Evolutionary conservation across 2,329 filamentous ascomycete species (phyloP).

Genomic region (Xylariaceae sp.): DNA sequence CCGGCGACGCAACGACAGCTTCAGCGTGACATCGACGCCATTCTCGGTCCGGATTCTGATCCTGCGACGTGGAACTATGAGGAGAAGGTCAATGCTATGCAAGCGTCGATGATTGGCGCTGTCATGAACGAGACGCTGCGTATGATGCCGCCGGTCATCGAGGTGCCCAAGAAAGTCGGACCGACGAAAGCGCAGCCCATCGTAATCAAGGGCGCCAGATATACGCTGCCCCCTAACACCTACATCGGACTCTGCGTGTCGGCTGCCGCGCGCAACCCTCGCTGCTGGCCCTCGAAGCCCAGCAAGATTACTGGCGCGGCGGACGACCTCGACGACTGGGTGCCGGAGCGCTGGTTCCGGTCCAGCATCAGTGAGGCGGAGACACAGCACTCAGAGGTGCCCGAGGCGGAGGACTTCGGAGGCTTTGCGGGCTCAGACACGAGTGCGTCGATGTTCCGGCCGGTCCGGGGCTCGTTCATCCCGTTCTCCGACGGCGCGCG

Average conservation of each 20-base stretch:
- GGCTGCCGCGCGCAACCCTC: slow-evolving; percentile 61
- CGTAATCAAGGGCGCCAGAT: slow-evolving; percentile 46
- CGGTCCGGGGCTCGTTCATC: slow-evolving; percentile 48
- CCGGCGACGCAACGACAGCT: slow-evolving; percentile 58
- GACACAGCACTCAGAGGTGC: not conserved
- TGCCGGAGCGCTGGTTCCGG: slow-evolving; percentile 55
- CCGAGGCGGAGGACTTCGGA: slow-evolving; percentile 45
- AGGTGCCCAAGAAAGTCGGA: slow-evolving; percentile 62
- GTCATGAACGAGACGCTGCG: slow-evolving; percentile 74
- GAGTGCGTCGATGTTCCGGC: slow-evolving; percentile 55
- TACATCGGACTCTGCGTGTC: slow-evolving; percentile 52
- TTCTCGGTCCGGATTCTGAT: slow-evolving; percentile 51
- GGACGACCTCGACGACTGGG: slow-evolving; percentile 49
- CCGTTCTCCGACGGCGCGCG: slow-evolving; percentile 54
- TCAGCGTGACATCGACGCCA: slow-evolving; percentile 62
- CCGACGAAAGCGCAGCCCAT: slow-evolving; percentile 50
- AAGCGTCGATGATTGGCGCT: slow-evolving; percentile 65
- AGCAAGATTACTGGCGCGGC: slow-evolving; percentile 28
- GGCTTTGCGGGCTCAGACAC: slow-evolving; percentile 55
- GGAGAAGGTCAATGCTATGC: slow-evolving; percentile 55
- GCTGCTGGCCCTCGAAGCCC: slow-evolving; percentile 59
- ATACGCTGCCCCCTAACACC: slow-evolving; percentile 43
- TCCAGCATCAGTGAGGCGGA: slow-evolving; percentile 20
- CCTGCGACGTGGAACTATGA: slow-evolving; percentile 67
- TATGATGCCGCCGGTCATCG: slow-evolving; percentile 63